Conservation (phyloP, 2,329 filamentous ascomycete genomes). For the Emmonsiellopsis sp. region DNA sequence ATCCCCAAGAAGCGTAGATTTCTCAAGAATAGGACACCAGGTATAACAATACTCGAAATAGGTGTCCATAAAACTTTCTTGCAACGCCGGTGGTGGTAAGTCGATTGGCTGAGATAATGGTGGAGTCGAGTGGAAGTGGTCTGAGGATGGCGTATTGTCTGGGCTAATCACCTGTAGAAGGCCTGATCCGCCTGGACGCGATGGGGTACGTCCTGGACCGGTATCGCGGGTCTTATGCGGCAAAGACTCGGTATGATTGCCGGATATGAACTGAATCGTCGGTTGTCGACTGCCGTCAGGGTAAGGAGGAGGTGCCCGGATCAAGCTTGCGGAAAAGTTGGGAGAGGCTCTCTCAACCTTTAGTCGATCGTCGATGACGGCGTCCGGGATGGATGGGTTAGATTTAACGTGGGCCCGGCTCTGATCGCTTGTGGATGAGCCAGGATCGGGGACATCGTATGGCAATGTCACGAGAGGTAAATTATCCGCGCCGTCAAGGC, state of each 20-base stretch:
- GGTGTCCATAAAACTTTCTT: conserved; percentile 34
- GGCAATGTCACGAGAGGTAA: neutral
- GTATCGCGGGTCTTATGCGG: neutral
- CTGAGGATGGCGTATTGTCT: neutral
- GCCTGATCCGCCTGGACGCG: neutral
- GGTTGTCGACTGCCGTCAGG: conserved; percentile 1
- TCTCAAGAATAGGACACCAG: conserved; percentile 35
- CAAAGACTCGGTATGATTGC: neutral
- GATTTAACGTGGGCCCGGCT: neutral
- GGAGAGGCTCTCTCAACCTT: neutral
- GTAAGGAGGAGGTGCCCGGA: neutral
- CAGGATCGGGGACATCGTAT: neutral
- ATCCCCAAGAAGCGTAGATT: conserved; percentile 21
- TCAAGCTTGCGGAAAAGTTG: neutral
- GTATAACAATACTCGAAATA: conserved; percentile 36
- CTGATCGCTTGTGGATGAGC: neutral
- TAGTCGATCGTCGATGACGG: neutral
- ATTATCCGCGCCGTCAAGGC: neutral
- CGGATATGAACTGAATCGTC: neutral
- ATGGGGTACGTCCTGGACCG: neutral
- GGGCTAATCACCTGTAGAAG: neutral
- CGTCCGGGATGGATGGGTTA: neutral
- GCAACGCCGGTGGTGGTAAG: conserved; percentile 16
- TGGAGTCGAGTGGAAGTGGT: conserved; percentile 6
- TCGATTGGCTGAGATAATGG: neutral